phyloP scores from a whole-genome alignment of 2,329 filamentous ascomycete genomes.

The Aureobasidium musti region DNA sequence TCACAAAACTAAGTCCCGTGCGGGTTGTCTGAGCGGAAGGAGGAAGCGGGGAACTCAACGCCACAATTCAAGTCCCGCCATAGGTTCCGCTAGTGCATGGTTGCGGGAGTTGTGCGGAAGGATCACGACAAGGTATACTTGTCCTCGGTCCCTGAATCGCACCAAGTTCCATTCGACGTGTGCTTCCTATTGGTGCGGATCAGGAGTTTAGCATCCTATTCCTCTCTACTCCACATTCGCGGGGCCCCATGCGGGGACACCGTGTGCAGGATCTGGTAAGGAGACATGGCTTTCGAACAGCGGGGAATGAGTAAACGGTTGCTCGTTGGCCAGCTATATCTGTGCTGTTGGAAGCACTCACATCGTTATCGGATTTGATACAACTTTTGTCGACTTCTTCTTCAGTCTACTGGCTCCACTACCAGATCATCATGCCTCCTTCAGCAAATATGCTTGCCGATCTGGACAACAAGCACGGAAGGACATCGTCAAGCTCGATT shows the following conservation, averaged over 20 bases:
- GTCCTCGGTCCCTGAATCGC: not conserved
- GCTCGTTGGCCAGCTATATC: slow-evolving; percentile 4
- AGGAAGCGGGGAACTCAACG: not conserved
- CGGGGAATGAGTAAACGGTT: too few species aligned
- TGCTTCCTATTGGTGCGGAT: not conserved
- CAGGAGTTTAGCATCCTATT: not conserved
- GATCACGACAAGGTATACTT: not conserved
- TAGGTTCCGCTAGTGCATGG: not conserved
- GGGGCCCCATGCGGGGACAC: too few species aligned
- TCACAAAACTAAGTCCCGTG: too few species aligned
- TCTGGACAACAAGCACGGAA: slow-evolving; percentile 9
- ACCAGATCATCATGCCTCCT: not conserved
- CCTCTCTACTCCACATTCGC: too few species aligned
- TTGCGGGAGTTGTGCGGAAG: slow-evolving; percentile 1
- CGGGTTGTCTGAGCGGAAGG: not conserved
- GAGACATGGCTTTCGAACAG: too few species aligned
- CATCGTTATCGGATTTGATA: not conserved
- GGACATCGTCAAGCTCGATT: slow-evolving; percentile 31
- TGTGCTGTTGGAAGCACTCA: not conserved
- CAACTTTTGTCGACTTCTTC: too few species aligned
- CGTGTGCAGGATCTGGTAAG: too few species aligned
- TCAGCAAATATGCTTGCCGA: not conserved
- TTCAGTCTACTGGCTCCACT: too few species aligned
- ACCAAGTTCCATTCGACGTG: not conserved
- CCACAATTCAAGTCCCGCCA: not conserved